Conservation (phyloP, 2,329 filamentous ascomycete species). For the Phyllosticta citrichinensis region DNA sequence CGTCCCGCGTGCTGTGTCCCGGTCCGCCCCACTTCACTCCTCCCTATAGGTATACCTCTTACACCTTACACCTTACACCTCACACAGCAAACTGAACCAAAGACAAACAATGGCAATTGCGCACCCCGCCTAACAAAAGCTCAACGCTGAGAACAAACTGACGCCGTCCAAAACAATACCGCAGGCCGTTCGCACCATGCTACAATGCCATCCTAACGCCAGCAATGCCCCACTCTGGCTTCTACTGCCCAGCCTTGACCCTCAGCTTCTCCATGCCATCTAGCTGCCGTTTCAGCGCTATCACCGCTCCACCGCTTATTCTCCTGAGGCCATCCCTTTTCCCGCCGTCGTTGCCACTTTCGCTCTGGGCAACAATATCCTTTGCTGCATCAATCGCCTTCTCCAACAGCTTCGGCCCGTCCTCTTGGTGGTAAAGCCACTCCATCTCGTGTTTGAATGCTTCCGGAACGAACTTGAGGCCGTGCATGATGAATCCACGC, state of each 20-base stretch:
- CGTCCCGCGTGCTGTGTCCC: not conserved
- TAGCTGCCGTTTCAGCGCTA: constrained; percentile 32
- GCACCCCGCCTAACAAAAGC: not conserved
- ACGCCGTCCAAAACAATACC: not conserved
- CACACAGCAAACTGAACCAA: not conserved
- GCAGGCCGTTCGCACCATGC: not conserved
- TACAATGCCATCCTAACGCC: constrained; percentile 1
- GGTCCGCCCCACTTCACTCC: not conserved
- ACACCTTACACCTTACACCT: no score
- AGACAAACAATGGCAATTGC: not conserved
- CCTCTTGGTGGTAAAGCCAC: constrained; percentile 39
- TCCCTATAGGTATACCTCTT: no score
- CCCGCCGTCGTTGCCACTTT: constrained; percentile 15
- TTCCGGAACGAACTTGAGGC: constrained; percentile 30
- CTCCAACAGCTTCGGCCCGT: constrained; percentile 31
- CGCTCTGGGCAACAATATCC: constrained; percentile 31
- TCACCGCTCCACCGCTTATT: constrained; percentile 39
- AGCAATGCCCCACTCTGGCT: not conserved
- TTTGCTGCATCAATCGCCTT: constrained; percentile 35
- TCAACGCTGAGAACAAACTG: not conserved
- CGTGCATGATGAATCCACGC: constrained; percentile 41
- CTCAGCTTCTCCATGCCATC: constrained; percentile 25
- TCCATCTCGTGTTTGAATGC: constrained; percentile 43
- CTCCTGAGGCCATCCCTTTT: constrained; percentile 35
- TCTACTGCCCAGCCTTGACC: not conserved